A percentile compares a stretch with the other conserved stretches of the same genome.
Conservation (phyloP, 2,329 filamentous ascomycete species). For the Xylariaceae sp. region DNA sequence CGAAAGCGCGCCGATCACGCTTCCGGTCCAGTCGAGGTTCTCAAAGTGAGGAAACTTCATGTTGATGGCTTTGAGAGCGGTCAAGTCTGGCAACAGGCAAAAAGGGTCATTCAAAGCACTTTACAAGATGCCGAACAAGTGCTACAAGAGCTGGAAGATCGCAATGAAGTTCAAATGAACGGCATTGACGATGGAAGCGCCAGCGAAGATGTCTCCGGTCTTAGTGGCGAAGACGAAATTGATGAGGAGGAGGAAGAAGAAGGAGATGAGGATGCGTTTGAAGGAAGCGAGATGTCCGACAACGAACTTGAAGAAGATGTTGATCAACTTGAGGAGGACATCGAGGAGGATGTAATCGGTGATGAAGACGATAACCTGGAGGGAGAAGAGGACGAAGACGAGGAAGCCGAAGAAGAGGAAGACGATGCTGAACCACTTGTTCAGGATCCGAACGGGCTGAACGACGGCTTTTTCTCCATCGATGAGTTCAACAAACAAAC, state of each 20-base stretch:
- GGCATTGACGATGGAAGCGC: constrained; percentile 32
- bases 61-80: constrained; percentile 79
- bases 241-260: constrained; percentile 27
- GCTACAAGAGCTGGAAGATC: constrained; percentile 46
- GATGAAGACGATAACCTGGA: constrained; percentile 43
- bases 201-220: constrained; percentile 24
- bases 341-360: constrained; percentile 30
- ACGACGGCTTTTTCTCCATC: constrained; percentile 97
- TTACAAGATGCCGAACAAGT: constrained; percentile 44
- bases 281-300: constrained; percentile 33
- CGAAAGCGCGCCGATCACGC: constrained; percentile 57
- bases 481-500: constrained; percentile 95
- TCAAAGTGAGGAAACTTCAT: constrained; percentile 80
- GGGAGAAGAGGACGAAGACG: not conserved
- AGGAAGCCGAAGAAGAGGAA: constrained; percentile 33
- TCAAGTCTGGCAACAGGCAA: constrained; percentile 93
- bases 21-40: constrained; percentile 43
- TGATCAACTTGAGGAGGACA: constrained; percentile 20
- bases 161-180: constrained; percentile 50
- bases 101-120: constrained; percentile 64
- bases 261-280: constrained; percentile 30
- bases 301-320: constrained; percentile 32
- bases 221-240: constrained; percentile 30
- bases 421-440: constrained; percentile 52
- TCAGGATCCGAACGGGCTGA: constrained; percentile 76